Percentiles rank a stretch among this genome's conserved stretches.
These are phyloP conservation scores for Gymnopilus dilepis DNA, from an alignment of 768 basidiomycete species.

Conservation along the genomic window DNA sequence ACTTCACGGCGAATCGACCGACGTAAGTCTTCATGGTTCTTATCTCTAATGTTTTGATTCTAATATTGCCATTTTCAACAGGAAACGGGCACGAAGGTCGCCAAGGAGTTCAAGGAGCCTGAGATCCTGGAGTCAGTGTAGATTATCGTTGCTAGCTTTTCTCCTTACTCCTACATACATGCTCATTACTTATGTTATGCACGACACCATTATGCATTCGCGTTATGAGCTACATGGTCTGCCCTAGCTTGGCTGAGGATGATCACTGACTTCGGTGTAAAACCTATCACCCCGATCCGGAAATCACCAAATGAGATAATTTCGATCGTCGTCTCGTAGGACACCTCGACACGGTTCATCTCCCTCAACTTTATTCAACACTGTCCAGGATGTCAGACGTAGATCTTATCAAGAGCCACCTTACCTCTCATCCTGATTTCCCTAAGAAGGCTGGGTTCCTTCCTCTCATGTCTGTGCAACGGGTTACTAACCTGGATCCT, in stretches of 20 bases:
- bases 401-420: slow-evolving; percentile 64
- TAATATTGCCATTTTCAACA: slow-evolving; percentile 35
- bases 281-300: neutral
- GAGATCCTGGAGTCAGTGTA: slow-evolving; percentile 92
- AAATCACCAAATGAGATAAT: neutral
- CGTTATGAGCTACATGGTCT: neutral
- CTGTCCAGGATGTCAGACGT: slow-evolving; percentile 70
- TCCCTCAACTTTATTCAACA: slow-evolving; percentile 16
- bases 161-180: slow-evolving; percentile 24
- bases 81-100: slow-evolving; percentile 95
- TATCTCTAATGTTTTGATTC: slow-evolving; percentile 15
- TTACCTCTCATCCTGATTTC: slow-evolving; percentile 75
- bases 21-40: slow-evolving; percentile 60
- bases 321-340: no score
- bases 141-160: slow-evolving; percentile 47
- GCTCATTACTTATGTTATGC: slow-evolving; percentile 26
- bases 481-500: slow-evolving; percentile 3
- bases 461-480: neutral
- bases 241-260: neutral
- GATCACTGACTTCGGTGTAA: neutral
- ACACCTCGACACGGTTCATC: no score
- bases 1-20: slow-evolving; percentile 93
- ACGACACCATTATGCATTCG: slow-evolving; percentile 20
- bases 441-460: slow-evolving; percentile 79
- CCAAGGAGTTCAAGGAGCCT: slow-evolving; percentile 98